Conservation (phyloP, 805 yeast species). For the Clavispora asparagi region DNA sequence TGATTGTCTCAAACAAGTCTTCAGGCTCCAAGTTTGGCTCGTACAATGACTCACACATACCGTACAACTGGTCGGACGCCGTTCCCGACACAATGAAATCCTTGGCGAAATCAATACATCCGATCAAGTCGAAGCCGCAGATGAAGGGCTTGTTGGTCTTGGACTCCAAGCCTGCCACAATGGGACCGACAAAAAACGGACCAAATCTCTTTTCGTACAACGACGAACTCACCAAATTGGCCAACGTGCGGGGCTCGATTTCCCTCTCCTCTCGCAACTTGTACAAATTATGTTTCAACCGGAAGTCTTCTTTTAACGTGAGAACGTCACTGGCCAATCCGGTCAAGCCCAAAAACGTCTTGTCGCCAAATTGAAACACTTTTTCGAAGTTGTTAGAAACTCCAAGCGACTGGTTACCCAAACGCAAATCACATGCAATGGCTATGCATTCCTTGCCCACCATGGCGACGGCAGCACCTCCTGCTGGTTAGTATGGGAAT, state of each 20-base stretch:
- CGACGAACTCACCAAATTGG: conserved; percentile 85
- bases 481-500: conserved; percentile 25
- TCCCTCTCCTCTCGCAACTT: conserved; percentile 86
- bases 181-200: conserved; percentile 94
- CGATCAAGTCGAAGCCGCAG: conserved; percentile 94
- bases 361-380: conserved; percentile 73
- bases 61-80: conserved; percentile 92
- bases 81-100: conserved; percentile 96
- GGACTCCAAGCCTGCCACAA: conserved; percentile 90
- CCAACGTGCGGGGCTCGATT: conserved; percentile 91
- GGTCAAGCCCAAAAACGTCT: conserved; percentile 84
- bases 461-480: conserved; percentile 99
- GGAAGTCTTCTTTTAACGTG: conserved; percentile 76
- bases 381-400: conserved; percentile 91
- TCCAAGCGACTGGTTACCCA: conserved; percentile 92
- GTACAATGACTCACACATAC: conserved; percentile 96
- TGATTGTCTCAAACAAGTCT: conserved; percentile 90
- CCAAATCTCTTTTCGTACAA: conserved; percentile 90
- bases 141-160: conserved; percentile 81
- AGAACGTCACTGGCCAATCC: conserved; percentile 94
- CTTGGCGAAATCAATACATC: conserved; percentile 91
- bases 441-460: conserved; percentile 98
- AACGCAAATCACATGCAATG: conserved; percentile 89
- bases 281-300: conserved; percentile 82
- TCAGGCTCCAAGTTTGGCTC: conserved; percentile 94